Percentiles rank a stretch among this genome's conserved stretches.
Evolutionary conservation across 164 flowering plant species (phyloP).

Genomic region (Buxus sempervirens): DNA sequence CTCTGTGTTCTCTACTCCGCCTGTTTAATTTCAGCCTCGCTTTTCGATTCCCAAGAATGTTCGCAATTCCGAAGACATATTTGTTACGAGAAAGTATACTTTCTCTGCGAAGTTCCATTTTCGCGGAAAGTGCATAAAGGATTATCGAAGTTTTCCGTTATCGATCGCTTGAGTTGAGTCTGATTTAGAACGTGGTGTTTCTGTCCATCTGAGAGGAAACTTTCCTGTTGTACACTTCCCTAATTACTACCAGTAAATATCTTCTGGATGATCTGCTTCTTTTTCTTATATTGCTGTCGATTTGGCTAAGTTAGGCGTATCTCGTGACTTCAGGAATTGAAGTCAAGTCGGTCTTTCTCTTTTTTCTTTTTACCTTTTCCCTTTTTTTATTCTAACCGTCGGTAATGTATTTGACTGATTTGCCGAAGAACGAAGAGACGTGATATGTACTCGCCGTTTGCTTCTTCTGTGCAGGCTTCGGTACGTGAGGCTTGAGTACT

Average conservation of each 20-base stretch:
- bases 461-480: neutral
- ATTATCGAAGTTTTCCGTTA: neutral
- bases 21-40: neutral
- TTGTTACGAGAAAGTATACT: neutral
- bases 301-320: neutral
- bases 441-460: neutral
- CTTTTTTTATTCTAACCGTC: too few relatives aligned
- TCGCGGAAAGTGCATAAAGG: too few relatives aligned
- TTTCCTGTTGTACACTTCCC: slow-evolving; percentile 1
- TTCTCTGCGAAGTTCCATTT: slow-evolving; percentile 5
- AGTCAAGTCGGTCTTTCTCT: neutral
- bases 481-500: neutral
- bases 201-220: neutral
- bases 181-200: neutral
- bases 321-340: neutral
- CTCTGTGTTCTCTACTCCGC: neutral
- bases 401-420: neutral
- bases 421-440: neutral
- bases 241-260: too few relatives aligned
- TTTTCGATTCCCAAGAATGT: slow-evolving; percentile 12
- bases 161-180: neutral
- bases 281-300: neutral
- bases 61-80: slow-evolving; percentile 1
- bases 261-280: too few relatives aligned
- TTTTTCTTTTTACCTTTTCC: neutral